A percentile compares a stretch with the other conserved stretches of the same genome.
These are phyloP conservation scores for Leucocoprinus leucothites DNA, from an alignment of 768 basidiomycete species.

Conservation along the genomic window DNA sequence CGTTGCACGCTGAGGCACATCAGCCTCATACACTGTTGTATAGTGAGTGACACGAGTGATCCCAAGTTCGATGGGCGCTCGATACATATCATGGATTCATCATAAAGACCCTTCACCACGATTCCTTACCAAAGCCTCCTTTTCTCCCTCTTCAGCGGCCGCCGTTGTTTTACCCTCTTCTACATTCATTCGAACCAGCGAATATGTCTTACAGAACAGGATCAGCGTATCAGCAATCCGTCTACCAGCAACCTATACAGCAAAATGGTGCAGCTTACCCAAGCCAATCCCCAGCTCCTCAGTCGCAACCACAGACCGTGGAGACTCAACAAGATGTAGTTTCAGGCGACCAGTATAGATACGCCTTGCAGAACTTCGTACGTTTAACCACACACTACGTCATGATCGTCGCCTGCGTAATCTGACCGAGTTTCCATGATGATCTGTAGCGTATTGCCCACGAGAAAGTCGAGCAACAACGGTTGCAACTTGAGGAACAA, in stretches of 20 bases:
- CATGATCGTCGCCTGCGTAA: neutral
- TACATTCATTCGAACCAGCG: neutral
- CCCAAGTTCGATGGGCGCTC: too few species aligned
- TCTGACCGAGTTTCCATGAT: neutral
- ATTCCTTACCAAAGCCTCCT: neutral
- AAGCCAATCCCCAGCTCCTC: conserved; percentile 17
- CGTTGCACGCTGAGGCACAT: too few species aligned
- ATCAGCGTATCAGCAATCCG: conserved; percentile 15
- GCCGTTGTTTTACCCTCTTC: neutral
- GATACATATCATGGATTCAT: neutral
- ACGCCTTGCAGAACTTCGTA: conserved; percentile 82
- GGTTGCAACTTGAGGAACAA: conserved; percentile 76
- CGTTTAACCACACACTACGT: conserved; percentile 21
- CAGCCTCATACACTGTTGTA: too few species aligned
- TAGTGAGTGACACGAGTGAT: too few species aligned
- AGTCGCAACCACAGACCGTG: conserved; percentile 2
- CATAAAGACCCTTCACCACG: neutral
- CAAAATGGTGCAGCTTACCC: conserved; percentile 18
- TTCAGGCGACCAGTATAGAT: conserved; percentile 71
- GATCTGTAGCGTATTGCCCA: conserved; percentile 71
- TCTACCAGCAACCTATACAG: conserved; percentile 24
- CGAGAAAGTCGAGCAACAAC: conserved; percentile 84
- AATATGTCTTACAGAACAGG: conserved; percentile 2
- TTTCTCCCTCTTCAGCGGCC: neutral
- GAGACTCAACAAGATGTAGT: conserved; percentile 35